Evolutionary conservation across 768 basidiomycete species (phyloP).

Genomic region (Amanita muscaria): DNA sequence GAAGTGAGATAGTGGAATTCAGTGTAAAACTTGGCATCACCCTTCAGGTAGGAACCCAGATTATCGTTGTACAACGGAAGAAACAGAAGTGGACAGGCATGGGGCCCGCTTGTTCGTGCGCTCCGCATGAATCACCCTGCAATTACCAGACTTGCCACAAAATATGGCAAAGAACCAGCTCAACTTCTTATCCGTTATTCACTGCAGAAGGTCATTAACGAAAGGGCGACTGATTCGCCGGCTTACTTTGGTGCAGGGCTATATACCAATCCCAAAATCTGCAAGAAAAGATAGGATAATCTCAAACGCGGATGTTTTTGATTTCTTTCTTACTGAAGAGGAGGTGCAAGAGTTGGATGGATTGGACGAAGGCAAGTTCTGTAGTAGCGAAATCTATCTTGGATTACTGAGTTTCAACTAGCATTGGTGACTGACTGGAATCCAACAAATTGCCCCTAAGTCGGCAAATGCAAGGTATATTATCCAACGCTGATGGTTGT

Average conservation of each 20-base stretch:
- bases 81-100: constrained; percentile 36
- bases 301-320: constrained; percentile 53
- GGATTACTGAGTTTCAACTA: constrained; percentile 32
- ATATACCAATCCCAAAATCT: constrained; percentile 60
- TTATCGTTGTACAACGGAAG: not conserved
- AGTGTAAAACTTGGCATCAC: constrained; percentile 49
- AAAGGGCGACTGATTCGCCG: not conserved
- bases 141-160: constrained; percentile 43
- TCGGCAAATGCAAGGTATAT: too few species aligned
- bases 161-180: constrained; percentile 48
- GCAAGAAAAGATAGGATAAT: constrained; percentile 42
- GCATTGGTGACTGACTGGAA: constrained; percentile 38
- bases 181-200: constrained; percentile 65
- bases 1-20: constrained; percentile 50
- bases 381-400: not conserved
- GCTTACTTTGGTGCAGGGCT: constrained; percentile 29
- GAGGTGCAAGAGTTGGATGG: constrained; percentile 44
- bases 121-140: constrained; percentile 52
- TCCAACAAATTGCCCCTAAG: constrained; percentile 16
- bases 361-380: constrained; percentile 26
- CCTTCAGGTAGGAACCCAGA: constrained; percentile 41
- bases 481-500: too few species aligned
- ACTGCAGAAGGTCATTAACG: constrained; percentile 54
- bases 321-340: constrained; percentile 44
- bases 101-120: constrained; percentile 64